Conservation (phyloP, 139 green algal genomes). For the Pseudopediastrum boryanum region DNA sequence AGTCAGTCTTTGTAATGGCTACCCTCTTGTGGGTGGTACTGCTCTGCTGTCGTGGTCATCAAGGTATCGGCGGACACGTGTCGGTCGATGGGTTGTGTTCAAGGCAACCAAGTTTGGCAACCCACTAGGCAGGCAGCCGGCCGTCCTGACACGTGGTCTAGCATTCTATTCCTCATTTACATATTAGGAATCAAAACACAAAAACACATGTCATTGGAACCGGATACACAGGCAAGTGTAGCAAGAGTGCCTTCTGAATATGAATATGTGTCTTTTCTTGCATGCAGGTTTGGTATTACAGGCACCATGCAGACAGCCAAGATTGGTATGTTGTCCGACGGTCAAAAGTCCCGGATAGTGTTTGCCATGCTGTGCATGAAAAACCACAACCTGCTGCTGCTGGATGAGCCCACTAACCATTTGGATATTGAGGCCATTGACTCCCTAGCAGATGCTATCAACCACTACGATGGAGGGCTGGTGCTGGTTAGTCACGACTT, state of each 20-base stretch:
- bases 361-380: slow-evolving; percentile 90
- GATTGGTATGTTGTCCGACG: slow-evolving; percentile 87
- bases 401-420: slow-evolving; percentile 91
- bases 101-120: too few species aligned
- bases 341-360: slow-evolving; percentile 90
- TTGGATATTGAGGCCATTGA: slow-evolving; percentile 91
- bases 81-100: too few species aligned
- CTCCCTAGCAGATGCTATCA: slow-evolving; percentile 88
- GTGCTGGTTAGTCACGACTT: slow-evolving; percentile 94
- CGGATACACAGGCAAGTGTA: background rate
- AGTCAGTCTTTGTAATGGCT: too few species aligned
- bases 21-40: too few species aligned
- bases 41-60: too few species aligned
- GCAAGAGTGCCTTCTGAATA: background rate
- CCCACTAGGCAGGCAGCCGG: too few species aligned
- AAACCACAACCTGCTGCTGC: slow-evolving; percentile 88
- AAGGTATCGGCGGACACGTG: too few species aligned
- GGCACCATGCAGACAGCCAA: slow-evolving; percentile 72
- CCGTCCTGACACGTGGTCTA: too few species aligned
- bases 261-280: background rate
- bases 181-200: background rate
- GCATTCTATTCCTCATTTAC: too few species aligned
- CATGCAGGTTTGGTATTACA: slow-evolving; percentile 67
- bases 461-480: slow-evolving; percentile 78
- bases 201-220: background rate